Conservation (phyloP, 768 basidiomycete species). For the Kondoa subrosea region DNA sequence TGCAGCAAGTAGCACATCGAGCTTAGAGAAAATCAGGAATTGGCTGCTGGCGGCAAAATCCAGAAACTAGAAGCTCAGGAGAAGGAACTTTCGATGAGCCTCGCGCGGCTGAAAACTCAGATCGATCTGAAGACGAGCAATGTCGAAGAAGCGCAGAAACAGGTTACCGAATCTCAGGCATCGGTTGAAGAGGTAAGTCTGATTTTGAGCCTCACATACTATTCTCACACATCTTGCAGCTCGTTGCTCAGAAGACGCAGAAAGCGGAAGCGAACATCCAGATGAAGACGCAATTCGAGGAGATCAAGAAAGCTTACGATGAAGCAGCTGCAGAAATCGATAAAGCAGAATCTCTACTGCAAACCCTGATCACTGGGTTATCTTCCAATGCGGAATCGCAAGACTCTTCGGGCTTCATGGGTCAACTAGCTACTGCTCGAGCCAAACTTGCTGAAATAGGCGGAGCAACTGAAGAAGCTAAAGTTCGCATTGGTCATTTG, state of each 20-base stretch:
- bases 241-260: constrained; percentile 42
- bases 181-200: constrained; percentile 47
- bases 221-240: constrained; percentile 34
- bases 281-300: constrained; percentile 42
- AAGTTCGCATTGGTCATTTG: constrained; percentile 54
- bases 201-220: background rate
- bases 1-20: background rate
- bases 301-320: constrained; percentile 54
- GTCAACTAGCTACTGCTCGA: constrained; percentile 75
- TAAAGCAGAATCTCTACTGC: constrained; percentile 77
- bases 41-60: constrained; percentile 81
- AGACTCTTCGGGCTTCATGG: constrained; percentile 80
- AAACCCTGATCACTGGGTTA: constrained; percentile 82
- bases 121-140: constrained; percentile 59
- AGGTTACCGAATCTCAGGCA: constrained; percentile 40
- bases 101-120: constrained; percentile 70
- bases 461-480: constrained; percentile 70
- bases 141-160: constrained; percentile 60
- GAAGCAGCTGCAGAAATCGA: constrained; percentile 45
- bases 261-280: constrained; percentile 48
- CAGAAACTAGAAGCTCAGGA: constrained; percentile 69
- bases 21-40: constrained; percentile 40
- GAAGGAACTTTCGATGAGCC: constrained; percentile 54
- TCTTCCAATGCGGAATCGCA: constrained; percentile 50
- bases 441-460: constrained; percentile 54